Evolutionary conservation across 2,329 filamentous ascomycete genomes (phyloP).

Genomic region (Fusarium abutilonis): DNA sequence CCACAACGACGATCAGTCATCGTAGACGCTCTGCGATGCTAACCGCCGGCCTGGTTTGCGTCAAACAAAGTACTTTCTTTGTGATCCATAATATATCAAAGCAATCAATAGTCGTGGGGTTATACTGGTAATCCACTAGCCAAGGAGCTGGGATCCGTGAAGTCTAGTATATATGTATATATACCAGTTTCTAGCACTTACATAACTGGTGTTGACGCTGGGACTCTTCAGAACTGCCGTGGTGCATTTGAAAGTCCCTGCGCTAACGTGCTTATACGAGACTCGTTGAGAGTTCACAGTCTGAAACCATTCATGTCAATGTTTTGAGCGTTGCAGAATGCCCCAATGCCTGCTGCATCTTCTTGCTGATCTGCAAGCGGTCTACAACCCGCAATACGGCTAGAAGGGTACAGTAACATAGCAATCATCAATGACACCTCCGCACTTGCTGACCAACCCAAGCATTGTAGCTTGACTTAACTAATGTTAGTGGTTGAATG

Average conservation of each 20-base stretch:
- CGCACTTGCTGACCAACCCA: slow-evolving; percentile 16
- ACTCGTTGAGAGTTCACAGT: slow-evolving; percentile 39
- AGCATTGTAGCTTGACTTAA: slow-evolving; percentile 2
- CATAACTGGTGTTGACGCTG: slow-evolving; percentile 28
- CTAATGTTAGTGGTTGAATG: slow-evolving; percentile 6
- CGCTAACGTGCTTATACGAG: slow-evolving; percentile 34
- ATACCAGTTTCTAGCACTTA: slow-evolving; percentile 39
- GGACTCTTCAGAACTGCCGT: slow-evolving; percentile 23
- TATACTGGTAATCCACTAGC: slow-evolving; percentile 14
- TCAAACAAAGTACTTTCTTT: neutral
- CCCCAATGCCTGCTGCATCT: slow-evolving; percentile 13
- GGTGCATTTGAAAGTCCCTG: slow-evolving; percentile 32
- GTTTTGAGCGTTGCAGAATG: slow-evolving; percentile 28
- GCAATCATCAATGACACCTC: slow-evolving; percentile 15
- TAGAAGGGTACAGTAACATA: too few species aligned
- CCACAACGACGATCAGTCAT: neutral
- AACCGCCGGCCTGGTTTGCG: neutral
- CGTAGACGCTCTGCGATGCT: neutral
- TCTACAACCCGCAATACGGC: slow-evolving; percentile 22
- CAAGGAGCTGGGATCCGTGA: slow-evolving; percentile 7
- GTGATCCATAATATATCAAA: slow-evolving; percentile 3
- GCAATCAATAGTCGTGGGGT: neutral
- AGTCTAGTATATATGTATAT: neutral
- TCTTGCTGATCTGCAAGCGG: slow-evolving; percentile 41
- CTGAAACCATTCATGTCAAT: slow-evolving; percentile 31